Evolutionary conservation across 805 yeast species (phyloP).

Genomic region (Pichia pseudocactophila): DNA sequence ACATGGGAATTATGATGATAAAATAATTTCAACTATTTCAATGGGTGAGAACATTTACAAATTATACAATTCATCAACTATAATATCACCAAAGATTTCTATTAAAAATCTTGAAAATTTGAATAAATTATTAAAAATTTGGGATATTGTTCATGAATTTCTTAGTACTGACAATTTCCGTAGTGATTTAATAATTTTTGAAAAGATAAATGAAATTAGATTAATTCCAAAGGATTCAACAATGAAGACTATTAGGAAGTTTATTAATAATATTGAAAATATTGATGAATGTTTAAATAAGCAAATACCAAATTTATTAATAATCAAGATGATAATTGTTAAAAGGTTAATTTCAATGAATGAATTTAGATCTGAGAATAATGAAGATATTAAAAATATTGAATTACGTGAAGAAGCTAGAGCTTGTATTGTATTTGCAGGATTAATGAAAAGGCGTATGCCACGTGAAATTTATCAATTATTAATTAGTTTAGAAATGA

Average conservation of each 20-base stretch:
- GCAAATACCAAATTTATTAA: slow-evolving; percentile 69
- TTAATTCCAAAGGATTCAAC: slow-evolving; percentile 52
- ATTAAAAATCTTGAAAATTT: slow-evolving; percentile 56
- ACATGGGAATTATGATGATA: slow-evolving; percentile 30
- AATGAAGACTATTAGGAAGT: slow-evolving; percentile 52
- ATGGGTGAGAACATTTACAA: slow-evolving; percentile 38
- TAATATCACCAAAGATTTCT: slow-evolving; percentile 48
- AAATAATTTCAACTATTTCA: slow-evolving; percentile 32
- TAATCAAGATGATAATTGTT: slow-evolving; percentile 74
- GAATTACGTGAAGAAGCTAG: slow-evolving; percentile 58
- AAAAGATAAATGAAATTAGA: slow-evolving; percentile 43
- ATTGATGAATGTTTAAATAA: slow-evolving; percentile 66
- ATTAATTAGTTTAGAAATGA: slow-evolving; percentile 51
- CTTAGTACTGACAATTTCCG: slow-evolving; percentile 1
- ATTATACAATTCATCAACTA: slow-evolving; percentile 45
- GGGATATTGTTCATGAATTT: slow-evolving; percentile 49
- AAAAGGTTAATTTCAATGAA: slow-evolving; percentile 36
- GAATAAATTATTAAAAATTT: slow-evolving; percentile 52
- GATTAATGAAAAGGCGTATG: slow-evolving; percentile 89
- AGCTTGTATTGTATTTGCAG: slow-evolving; percentile 91
- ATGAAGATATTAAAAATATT: slow-evolving; percentile 43
- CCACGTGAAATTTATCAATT: slow-evolving; percentile 75
- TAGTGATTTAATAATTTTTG: slow-evolving; percentile 29
- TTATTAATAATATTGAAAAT: slow-evolving; percentile 52
- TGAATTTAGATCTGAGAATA: slow-evolving; percentile 16